Base-by-base conservation (phyloP, 305 asterid species). In the Fraxinus platypoda region DNA sequence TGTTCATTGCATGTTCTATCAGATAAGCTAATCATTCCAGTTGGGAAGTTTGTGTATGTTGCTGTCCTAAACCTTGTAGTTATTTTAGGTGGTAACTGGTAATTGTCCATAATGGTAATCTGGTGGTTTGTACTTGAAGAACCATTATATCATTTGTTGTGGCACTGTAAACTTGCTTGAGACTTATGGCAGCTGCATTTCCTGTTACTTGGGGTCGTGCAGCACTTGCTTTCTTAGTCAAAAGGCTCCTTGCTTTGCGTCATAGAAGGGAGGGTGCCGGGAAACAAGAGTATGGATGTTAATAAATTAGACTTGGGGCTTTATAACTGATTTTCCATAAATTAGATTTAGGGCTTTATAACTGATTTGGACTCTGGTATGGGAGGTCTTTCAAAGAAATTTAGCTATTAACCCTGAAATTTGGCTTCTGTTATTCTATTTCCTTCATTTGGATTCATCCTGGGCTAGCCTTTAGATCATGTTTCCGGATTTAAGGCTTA, bases 51-150 rank as follows among this genome's bases (percentile, higher is more conserved):
- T n/a, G 57, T 26, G 54, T 43, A n/a, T 21, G 28, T 4, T 37
- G 19, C 54, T 76, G 46, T 8, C 76, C 73, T 25, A 54, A 84
- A 70, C 81, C 70, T 38, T 31, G 49, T 52, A 13, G n/a, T 76
- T 74, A 28, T 68, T 28, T 75, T 7, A 54, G 21, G 19, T 66
- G 35, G 35, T 26, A 26, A 8, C 31, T 1, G 31, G 31, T 62
- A 21, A 26, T 6, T 28, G 74, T 66, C n/a, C 74, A 64, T 66
- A 28, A 25, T 12, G 74, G 37, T 25, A 66, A 3, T 11, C 19
- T 11, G 30, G 30, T 62, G 71, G 30, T 26, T 66, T 25, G 74
- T 28, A 11, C 8, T 12, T 26, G 74, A 66, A 23, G 71, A 66
- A 26, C 35, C 15, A 9, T 28, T 66, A 11, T 19, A 66, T 66